A percentile compares a stretch with the other conserved stretches of the same genome.
Evolutionary conservation across 108 stramenopile genomes (phyloP).

Genomic region (Parietichytrium sp.): DNA sequence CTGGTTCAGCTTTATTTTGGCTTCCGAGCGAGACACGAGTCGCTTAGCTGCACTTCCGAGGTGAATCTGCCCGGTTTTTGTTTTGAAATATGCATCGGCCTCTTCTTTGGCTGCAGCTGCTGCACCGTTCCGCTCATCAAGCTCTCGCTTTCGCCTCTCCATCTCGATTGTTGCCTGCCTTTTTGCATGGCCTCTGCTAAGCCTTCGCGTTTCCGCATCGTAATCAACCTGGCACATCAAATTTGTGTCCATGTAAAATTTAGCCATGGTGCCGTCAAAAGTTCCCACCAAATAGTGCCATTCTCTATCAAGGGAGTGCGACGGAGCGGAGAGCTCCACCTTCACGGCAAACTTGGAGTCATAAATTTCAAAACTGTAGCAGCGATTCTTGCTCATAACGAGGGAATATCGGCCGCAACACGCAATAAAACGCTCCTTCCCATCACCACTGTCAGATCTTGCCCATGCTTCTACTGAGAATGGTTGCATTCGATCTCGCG

Average conservation of each 20-base stretch:
- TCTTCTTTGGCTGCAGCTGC: constrained; percentile 48
- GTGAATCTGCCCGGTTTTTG: constrained; percentile 50
- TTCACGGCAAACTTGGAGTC: constrained; percentile 45
- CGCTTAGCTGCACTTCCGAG: constrained; percentile 46
- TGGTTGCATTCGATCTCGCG: background rate
- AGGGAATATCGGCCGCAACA: constrained; percentile 13
- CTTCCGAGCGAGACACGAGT: constrained; percentile 49
- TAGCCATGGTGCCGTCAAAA: constrained; percentile 49
- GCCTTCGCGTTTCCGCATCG: background rate
- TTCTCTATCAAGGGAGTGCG: constrained; percentile 27
- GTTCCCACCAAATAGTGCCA: constrained; percentile 55
- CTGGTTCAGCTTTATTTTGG: constrained; percentile 46
- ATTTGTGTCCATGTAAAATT: constrained; percentile 50
- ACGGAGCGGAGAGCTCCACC: constrained; percentile 44
- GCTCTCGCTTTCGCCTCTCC: background rate
- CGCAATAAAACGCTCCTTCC: background rate
- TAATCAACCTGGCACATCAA: constrained; percentile 45
- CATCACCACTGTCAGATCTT: constrained; percentile 21
- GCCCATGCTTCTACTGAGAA: constrained; percentile 59
- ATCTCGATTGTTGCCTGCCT: background rate
- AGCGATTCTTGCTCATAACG: background rate
- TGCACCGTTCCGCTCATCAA: constrained; percentile 16
- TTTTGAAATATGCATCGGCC: constrained; percentile 48
- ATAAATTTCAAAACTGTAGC: background rate
- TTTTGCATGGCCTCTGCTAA: background rate